phyloP scores from a whole-genome alignment of 495 filamentous ascomycete species.

The Penicillium maclennaniae region DNA sequence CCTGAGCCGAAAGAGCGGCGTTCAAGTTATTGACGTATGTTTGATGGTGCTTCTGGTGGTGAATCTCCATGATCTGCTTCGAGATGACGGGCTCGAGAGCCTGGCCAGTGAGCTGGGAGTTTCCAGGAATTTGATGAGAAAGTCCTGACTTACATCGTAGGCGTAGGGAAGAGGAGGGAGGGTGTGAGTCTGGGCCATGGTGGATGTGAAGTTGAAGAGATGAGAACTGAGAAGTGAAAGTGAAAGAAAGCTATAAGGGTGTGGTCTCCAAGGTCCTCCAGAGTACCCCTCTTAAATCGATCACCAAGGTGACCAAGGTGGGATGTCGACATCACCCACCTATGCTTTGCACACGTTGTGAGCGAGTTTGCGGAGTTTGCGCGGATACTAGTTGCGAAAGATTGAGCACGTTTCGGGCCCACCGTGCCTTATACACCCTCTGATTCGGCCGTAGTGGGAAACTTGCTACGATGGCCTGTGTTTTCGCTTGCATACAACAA shows the following conservation, averaged over 20 bases:
- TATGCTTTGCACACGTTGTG: neutral
- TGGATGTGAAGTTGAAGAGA: neutral
- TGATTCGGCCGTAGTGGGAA: neutral
- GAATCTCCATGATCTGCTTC: conserved; percentile 93
- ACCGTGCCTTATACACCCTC: neutral
- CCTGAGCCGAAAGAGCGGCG: conserved; percentile 46
- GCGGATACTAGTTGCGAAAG: conserved; percentile 4
- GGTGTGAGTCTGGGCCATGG: conserved; percentile 21
- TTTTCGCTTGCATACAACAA: too few species aligned
- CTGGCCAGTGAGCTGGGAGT: conserved; percentile 17
- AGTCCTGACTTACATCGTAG: conserved; percentile 33
- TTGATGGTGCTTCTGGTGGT: conserved; percentile 63
- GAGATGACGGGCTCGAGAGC: conserved; percentile 94
- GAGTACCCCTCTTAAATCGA: conserved; percentile 3
- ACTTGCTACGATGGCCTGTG: neutral
- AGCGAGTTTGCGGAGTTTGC: conserved; percentile 1
- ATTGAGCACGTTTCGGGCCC: conserved; percentile 23
- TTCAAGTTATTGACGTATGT: conserved; percentile 66
- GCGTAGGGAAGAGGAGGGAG: conserved; percentile 43
- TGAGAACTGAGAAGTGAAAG: neutral
- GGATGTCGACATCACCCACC: neutral
- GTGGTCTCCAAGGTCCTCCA: conserved; percentile 18
- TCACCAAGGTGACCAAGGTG: conserved; percentile 23
- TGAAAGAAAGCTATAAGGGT: neutral
- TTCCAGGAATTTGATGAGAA: neutral